A percentile compares a stretch with the other conserved stretches of the same genome.
Conservation (phyloP, 306 rosid genomes). For the Cucumis cinereus region DNA sequence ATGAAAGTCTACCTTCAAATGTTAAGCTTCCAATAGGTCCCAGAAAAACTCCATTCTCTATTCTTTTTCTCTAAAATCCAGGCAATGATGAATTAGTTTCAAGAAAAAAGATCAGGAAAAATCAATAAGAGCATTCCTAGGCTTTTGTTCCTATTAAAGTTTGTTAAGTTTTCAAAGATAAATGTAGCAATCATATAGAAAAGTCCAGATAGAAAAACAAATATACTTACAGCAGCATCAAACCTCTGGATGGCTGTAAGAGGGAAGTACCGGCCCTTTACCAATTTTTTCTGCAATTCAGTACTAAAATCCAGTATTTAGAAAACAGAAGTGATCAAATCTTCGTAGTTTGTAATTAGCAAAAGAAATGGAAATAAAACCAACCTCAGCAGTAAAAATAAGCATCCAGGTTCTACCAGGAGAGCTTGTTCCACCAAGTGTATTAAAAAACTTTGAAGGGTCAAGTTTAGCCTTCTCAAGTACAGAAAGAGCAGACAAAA, state of each 20-base stretch:
- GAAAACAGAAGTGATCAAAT: not conserved
- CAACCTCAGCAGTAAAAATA: slow-evolving; percentile 67
- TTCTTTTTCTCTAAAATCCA: slow-evolving; percentile 69
- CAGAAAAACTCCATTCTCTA: slow-evolving; percentile 79
- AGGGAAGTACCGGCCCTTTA: slow-evolving; percentile 72
- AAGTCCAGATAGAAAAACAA: slow-evolving; percentile 9
- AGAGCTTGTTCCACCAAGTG: slow-evolving; percentile 67
- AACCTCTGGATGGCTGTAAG: slow-evolving; percentile 87
- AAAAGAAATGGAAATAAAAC: slow-evolving; percentile 2
- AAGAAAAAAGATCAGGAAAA: not conserved
- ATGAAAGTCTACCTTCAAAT: slow-evolving; percentile 78
- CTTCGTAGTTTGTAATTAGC: not conserved
- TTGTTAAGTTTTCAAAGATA: not conserved
- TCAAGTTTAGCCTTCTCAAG: slow-evolving; percentile 75
- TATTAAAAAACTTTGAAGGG: slow-evolving; percentile 57
- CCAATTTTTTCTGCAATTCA: slow-evolving; percentile 49
- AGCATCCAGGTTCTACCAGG: slow-evolving; percentile 99
- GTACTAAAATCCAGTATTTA: not conserved
- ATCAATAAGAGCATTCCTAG: not conserved
- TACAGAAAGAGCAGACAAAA: slow-evolving; percentile 61
- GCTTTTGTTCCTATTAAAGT: not conserved
- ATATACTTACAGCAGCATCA: slow-evolving; percentile 71
- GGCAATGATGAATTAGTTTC: slow-evolving; percentile 12
- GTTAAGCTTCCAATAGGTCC: slow-evolving; percentile 82
- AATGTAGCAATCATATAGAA: not conserved